Base-by-base conservation (phyloP, 192 early-diverging fungal species). In the Kickxella alabastrina region DNA sequence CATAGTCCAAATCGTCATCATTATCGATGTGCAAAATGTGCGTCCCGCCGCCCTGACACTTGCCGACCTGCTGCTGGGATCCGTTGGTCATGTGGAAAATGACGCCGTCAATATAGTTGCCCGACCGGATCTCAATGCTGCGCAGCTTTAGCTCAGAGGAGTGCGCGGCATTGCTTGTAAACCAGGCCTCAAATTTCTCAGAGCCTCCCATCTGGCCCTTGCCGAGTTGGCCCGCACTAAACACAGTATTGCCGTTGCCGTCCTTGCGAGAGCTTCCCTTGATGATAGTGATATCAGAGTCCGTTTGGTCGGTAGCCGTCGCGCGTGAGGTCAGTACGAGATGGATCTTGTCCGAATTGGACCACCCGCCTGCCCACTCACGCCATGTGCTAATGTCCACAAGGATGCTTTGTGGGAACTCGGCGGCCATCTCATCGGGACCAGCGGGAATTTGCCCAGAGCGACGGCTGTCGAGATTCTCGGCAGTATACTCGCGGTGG, bases 401-500 rank as follows among this genome's bases (percentile, higher is more conserved):
- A 2, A 57, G 42, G 6, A 68, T 47, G 14, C 38, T 38, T 36
- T 45, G 54, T 12, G 68, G 59, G 45, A 54, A 68, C 10, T 21
- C 50, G 6, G 57, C 24, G n/a, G 57, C 43, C 51, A 37, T 57
- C 34, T 72, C 69, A 25, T 47, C 69, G 15, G 43, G 47, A 0
- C 37, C 52, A 6, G 59, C 68, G 5, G 57, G 57, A 42, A 59
- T 4, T 17, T 59, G 45, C 7, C 63, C 63, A 28, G 53, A 61
- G 37, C 32, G 41, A n/a, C 50, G 32, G 35, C 54, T 49, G 4
- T 54, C 59, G 5, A 64, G 50, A 37, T 74, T 68, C 40, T 74
- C 70, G 36, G 54, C 31, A 8, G 74, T 53, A 46, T 70, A 86
- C 59, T 86, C 84, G 43, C 77, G 49, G 58, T 85, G 82, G 18